Conservation (phyloP, 2,329 filamentous ascomycete species). For the Diaporthe citri region DNA sequence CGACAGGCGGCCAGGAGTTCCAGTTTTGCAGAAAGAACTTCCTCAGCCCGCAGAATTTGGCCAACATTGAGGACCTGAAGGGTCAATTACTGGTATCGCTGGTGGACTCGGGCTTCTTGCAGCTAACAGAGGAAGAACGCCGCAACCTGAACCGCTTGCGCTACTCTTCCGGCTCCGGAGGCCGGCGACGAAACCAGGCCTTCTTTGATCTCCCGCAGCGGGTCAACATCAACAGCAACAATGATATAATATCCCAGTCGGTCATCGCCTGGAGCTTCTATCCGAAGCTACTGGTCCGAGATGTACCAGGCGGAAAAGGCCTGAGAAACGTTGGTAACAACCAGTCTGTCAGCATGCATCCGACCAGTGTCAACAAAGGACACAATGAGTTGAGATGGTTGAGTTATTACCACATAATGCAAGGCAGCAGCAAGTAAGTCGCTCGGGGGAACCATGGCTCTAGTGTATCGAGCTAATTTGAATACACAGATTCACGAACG, state of each 20-base stretch:
- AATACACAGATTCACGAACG: slow-evolving; percentile 78
- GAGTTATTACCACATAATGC: slow-evolving; percentile 98
- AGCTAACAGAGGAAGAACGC: slow-evolving; percentile 80
- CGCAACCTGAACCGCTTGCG: slow-evolving; percentile 76
- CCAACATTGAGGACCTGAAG: slow-evolving; percentile 96
- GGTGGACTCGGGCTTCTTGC: slow-evolving; percentile 86
- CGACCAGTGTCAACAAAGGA: slow-evolving; percentile 88
- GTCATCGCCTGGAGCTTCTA: slow-evolving; percentile 97
- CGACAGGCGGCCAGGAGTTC: slow-evolving; percentile 76
- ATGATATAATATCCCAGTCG: slow-evolving; percentile 82
- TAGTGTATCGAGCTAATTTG: slow-evolving; percentile 42
- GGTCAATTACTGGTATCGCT: slow-evolving; percentile 88
- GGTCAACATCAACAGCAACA: slow-evolving; percentile 81
- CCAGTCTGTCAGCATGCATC: slow-evolving; percentile 87
- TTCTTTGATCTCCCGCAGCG: slow-evolving; percentile 88
- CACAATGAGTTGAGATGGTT: slow-evolving; percentile 80
- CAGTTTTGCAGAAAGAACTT: slow-evolving; percentile 97
- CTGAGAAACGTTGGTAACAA: slow-evolving; percentile 95
- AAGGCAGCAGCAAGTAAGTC: slow-evolving; percentile 53
- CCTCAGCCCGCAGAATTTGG: slow-evolving; percentile 86
- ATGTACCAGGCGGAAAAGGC: slow-evolving; percentile 77
- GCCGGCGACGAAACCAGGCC: slow-evolving; percentile 71
- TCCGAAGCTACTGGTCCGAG: slow-evolving; percentile 87
- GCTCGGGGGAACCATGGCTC: neutral
- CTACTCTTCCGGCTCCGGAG: slow-evolving; percentile 63